Conservation (phyloP, 1,139 yeast species). For the Citeromyces siamensis region DNA sequence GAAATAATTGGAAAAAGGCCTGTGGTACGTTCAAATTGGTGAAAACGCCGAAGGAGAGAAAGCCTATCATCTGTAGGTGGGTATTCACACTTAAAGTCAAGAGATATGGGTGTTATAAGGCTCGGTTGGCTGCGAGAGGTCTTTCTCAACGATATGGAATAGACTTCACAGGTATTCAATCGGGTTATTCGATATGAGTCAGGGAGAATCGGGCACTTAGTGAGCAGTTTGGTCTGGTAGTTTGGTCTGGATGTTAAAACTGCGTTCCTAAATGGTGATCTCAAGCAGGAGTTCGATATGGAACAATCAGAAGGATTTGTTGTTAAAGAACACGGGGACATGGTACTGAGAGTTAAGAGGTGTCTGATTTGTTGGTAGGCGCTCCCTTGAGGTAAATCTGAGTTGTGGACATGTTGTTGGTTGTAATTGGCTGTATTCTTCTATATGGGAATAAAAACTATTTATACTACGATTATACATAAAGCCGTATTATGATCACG, state of each 20-base stretch:
- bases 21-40: neutral
- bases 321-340: constrained; percentile 3
- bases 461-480: too few relatives aligned
- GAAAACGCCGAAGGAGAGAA: neutral
- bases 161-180: neutral
- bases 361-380: too few relatives aligned
- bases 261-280: constrained; percentile 10
- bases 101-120: neutral
- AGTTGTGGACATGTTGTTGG: too few relatives aligned
- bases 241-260: constrained; percentile 7
- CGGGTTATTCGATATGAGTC: neutral
- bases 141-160: constrained; percentile 1
- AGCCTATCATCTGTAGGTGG: constrained; percentile 2
- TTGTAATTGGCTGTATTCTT: too few relatives aligned
- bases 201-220: constrained; percentile 3
- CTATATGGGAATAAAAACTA: too few relatives aligned
- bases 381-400: too few relatives aligned
- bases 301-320: constrained; percentile 11
- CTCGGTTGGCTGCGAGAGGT: neutral
- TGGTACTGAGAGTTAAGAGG: constrained; percentile 10
- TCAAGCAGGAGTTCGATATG: constrained; percentile 12
- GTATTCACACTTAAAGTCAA: neutral
- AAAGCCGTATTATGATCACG: too few relatives aligned
- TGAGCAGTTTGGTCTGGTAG: constrained; percentile 3
- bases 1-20: neutral